These are phyloP conservation scores for Globisporangium spinosum DNA, from an alignment of 352 stramenopile genomes.

Conservation along the genomic window DNA sequence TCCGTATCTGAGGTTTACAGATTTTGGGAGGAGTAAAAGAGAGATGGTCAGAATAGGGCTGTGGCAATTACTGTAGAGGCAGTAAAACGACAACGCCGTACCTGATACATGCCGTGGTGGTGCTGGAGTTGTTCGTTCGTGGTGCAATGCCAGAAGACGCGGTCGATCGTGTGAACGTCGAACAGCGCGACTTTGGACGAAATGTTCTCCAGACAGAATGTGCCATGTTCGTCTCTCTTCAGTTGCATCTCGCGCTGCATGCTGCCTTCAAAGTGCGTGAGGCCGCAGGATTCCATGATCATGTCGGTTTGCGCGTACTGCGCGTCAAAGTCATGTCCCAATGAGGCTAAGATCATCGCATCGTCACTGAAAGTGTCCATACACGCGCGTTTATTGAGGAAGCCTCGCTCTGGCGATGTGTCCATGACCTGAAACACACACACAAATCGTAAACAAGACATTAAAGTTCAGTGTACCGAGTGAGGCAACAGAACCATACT, in stretches of 20 bases:
- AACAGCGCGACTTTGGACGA: background rate
- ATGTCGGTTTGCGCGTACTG: slow-evolving; percentile 9
- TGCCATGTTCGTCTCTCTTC: background rate
- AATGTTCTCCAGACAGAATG: slow-evolving; percentile 3
- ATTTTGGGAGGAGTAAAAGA: too few relatives aligned
- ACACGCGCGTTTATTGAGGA: slow-evolving; percentile 3
- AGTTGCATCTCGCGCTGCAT: slow-evolving; percentile 4
- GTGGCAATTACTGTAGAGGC: too few relatives aligned
- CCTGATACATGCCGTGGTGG: slow-evolving; percentile 6
- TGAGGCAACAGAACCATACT: background rate
- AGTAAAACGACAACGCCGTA: background rate
- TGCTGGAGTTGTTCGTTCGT: background rate
- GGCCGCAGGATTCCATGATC: background rate
- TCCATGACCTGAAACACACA: background rate
- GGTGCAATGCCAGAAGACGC: slow-evolving; percentile 4
- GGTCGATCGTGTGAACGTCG: background rate
- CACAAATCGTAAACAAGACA: background rate
- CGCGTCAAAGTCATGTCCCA: slow-evolving; percentile 7
- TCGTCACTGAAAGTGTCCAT: slow-evolving; percentile 5
- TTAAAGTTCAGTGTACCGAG: background rate
- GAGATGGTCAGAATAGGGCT: too few relatives aligned
- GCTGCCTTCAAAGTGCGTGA: background rate
- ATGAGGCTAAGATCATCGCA: slow-evolving; percentile 21
- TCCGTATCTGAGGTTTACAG: slow-evolving; percentile 5
- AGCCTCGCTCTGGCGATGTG: background rate